Evolutionary conservation across 176 grass and related monocot species (phyloP).

Genomic region (Avena atlantica): DNA sequence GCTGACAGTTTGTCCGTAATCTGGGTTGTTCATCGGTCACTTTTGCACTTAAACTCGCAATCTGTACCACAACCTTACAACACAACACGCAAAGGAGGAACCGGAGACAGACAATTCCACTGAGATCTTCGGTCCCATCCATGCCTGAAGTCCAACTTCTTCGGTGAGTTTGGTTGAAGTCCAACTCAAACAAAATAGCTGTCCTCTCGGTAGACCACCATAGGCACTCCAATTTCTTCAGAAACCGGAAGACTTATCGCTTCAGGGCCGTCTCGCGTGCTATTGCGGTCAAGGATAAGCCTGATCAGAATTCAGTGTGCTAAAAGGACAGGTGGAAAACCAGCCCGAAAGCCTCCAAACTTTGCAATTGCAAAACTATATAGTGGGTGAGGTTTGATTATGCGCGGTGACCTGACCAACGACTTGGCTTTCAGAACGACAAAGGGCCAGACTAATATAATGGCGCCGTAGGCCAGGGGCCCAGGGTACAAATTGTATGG

Average conservation of each 20-base stretch:
- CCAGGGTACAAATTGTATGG: not conserved
- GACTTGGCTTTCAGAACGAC: not conserved
- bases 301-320: not conserved
- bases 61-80: not conserved
- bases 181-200: too few species aligned
- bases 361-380: not conserved
- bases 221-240: not conserved
- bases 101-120: not conserved
- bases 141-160: too few species aligned
- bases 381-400: not conserved
- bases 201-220: not conserved
- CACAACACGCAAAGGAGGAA: too few species aligned
- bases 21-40: not conserved
- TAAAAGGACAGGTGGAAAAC: not conserved
- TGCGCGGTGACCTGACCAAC: not conserved
- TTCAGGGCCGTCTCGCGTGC: not conserved
- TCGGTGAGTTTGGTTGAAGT: too few species aligned
- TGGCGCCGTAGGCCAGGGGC: not conserved
- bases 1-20: not conserved
- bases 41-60: not conserved
- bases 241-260: not conserved
- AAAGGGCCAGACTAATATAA: conserved; percentile 8
- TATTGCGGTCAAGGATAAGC: not conserved
- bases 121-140: too few species aligned
- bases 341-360: conserved; percentile 16